phyloP scores from a whole-genome alignment of 164 flowering plant species.

The Vitis rupestris region DNA sequence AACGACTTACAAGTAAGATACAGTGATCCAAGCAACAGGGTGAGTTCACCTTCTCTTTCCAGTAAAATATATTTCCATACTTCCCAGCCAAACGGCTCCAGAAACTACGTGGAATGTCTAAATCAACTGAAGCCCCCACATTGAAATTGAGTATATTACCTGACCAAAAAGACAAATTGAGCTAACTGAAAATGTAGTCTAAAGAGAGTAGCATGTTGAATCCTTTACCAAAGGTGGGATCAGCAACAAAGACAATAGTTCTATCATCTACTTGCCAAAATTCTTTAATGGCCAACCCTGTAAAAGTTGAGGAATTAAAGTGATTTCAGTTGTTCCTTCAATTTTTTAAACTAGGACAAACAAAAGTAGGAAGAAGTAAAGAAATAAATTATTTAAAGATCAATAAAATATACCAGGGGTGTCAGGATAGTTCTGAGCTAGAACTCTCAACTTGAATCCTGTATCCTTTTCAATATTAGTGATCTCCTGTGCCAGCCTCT shows the following conservation, averaged over 20 bases:
- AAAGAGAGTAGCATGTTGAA: slow-evolving; percentile 2
- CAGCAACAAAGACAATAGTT: slow-evolving; percentile 95
- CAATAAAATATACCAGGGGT: slow-evolving; percentile 64
- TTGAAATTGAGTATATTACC: slow-evolving; percentile 93
- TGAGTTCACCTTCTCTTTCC: slow-evolving; percentile 85
- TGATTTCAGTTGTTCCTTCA: not conserved
- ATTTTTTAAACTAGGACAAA: not conserved
- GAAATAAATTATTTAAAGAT: too few species aligned
- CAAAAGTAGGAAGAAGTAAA: slow-evolving; percentile 1
- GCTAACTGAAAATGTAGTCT: not conserved
- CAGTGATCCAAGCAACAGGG: not conserved
- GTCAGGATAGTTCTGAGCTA: slow-evolving; percentile 97
- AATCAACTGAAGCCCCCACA: slow-evolving; percentile 82
- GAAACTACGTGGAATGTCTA: slow-evolving; percentile 91
- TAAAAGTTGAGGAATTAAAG: slow-evolving; percentile 6
- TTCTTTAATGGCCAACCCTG: slow-evolving; percentile 90
- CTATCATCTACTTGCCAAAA: slow-evolving; percentile 96
- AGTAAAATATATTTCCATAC: slow-evolving; percentile 93
- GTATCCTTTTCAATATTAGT: slow-evolving; percentile 76
- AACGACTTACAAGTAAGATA: not conserved
- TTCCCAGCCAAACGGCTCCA: slow-evolving; percentile 95
- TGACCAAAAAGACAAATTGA: slow-evolving; percentile 19
- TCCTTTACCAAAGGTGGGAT: slow-evolving; percentile 86
- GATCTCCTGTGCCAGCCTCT: slow-evolving; percentile 69
- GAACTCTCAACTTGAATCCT: slow-evolving; percentile 85